Percentiles rank a stretch among this genome's conserved stretches.
These are phyloP conservation scores for Talaromyces sp. DNA, from an alignment of 2,329 filamentous ascomycete genomes.

Conservation along the genomic window DNA sequence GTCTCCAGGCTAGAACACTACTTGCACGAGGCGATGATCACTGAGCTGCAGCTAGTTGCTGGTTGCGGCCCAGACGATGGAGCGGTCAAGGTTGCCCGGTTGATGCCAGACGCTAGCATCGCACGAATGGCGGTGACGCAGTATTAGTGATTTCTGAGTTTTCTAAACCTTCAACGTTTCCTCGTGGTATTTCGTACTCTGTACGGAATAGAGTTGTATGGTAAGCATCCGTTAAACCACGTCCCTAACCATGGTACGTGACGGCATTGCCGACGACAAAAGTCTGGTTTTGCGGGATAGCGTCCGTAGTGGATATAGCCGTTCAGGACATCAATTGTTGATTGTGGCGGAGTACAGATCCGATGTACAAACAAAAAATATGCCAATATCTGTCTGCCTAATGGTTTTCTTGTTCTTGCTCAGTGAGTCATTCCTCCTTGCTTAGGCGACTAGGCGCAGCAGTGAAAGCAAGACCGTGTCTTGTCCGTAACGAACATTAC, in stretches of 20 bases:
- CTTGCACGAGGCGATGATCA: slow-evolving; percentile 1
- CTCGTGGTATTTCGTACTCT: too few relatives aligned
- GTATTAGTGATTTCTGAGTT: not conserved
- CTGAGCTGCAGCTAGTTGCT: not conserved
- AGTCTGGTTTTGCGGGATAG: slow-evolving; percentile 7
- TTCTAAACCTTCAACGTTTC: not conserved
- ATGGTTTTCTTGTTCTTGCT: not conserved
- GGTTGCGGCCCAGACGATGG: slow-evolving; percentile 4
- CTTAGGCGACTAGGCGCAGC: not conserved
- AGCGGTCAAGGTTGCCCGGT: slow-evolving; percentile 10
- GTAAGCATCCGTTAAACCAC: not conserved
- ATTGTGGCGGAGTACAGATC: not conserved
- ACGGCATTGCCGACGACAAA: not conserved
- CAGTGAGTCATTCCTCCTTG: not conserved
- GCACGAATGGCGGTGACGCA: slow-evolving; percentile 4
- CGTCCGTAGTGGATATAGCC: slow-evolving; percentile 4
- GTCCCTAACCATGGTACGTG: not conserved
- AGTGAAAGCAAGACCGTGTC: not conserved
- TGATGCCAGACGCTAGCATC: slow-evolving; percentile 7
- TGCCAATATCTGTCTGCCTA: not conserved
- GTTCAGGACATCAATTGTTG: not conserved
- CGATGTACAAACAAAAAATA: not conserved
- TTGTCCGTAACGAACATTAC: not conserved
- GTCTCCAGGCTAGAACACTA: not conserved
- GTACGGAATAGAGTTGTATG: not conserved